Conservation (phyloP, 805 yeast genomes). For the Kodamaea sagamina region DNA sequence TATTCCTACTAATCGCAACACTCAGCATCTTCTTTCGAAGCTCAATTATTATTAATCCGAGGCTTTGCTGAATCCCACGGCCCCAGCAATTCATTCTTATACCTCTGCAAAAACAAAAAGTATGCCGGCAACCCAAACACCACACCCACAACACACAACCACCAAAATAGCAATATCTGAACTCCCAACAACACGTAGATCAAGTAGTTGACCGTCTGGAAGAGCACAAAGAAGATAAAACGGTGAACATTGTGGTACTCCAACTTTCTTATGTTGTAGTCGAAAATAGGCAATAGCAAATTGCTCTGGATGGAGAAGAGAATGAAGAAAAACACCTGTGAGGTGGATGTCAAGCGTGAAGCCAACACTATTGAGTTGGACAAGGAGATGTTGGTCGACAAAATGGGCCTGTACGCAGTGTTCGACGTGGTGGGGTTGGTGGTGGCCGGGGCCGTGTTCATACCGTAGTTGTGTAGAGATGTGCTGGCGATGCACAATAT, state of each 20-base stretch:
- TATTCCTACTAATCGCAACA: too few relatives aligned
- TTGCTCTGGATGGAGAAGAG: constrained; percentile 69
- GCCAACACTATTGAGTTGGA: constrained; percentile 89
- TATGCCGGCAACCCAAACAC: constrained; percentile 65
- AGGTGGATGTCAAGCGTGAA: constrained; percentile 74
- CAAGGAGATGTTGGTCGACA: constrained; percentile 80
- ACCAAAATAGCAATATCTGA: constrained; percentile 49
- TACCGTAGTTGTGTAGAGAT: constrained; percentile 65
- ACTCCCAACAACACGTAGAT: constrained; percentile 29
- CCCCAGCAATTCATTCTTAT: constrained; percentile 84
- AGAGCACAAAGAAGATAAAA: constrained; percentile 23
- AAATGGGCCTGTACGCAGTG: constrained; percentile 46
- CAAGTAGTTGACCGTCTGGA: constrained; percentile 32
- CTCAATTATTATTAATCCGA: constrained; percentile 21
- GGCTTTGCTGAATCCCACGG: constrained; percentile 94
- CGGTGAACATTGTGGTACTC: constrained; percentile 27
- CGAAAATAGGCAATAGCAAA: constrained; percentile 72
- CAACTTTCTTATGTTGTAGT: constrained; percentile 54
- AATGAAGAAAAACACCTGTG: constrained; percentile 81
- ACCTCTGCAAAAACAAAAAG: constrained; percentile 69
- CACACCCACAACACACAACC: constrained; percentile 48
- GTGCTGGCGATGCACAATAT: constrained; percentile 75
- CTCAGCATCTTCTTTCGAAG: background rate
- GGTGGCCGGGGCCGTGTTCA: constrained; percentile 36
- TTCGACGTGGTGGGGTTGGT: constrained; percentile 6